These are phyloP conservation scores for Mariannaea elegans DNA, from an alignment of 2,329 filamentous ascomycete genomes.

Conservation along the genomic window DNA sequence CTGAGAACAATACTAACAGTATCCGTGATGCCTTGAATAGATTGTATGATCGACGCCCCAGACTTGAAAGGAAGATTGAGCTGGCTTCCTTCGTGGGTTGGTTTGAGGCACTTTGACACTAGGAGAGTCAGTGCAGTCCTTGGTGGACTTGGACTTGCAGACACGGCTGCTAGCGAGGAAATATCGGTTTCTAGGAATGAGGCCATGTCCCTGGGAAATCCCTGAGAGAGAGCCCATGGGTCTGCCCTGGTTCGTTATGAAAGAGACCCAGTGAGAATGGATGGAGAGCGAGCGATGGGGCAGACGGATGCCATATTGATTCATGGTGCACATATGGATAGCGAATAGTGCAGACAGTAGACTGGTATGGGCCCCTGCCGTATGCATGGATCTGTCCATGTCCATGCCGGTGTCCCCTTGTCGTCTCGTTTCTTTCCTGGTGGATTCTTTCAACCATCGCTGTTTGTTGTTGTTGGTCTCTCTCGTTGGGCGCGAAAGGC, in stretches of 20 bases:
- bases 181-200: conserved; percentile 11
- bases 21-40: conserved; percentile 37
- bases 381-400: conserved; percentile 18
- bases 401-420: conserved; percentile 15
- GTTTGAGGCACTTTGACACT: conserved; percentile 33
- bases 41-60: conserved; percentile 42
- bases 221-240: neutral
- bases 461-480: conserved; percentile 30
- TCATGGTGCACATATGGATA: neutral
- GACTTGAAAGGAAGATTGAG: conserved; percentile 32
- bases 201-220: conserved; percentile 14
- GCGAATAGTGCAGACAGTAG: neutral
- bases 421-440: conserved; percentile 28
- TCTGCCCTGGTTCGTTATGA: neutral
- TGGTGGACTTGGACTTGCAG: conserved; percentile 23
- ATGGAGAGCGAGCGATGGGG: neutral
- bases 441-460: conserved; percentile 25
- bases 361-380: conserved; percentile 8
- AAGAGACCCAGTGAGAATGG: neutral
- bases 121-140: conserved; percentile 39
- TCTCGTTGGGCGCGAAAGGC: conserved; percentile 18
- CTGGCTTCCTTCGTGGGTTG: conserved; percentile 18
- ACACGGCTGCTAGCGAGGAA: conserved; percentile 6
- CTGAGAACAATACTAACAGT: neutral
- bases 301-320: no score